Base-by-base conservation (phyloP, 2,329 filamentous ascomycete genomes). In the Stachybotrys chlorohalonatus region DNA sequence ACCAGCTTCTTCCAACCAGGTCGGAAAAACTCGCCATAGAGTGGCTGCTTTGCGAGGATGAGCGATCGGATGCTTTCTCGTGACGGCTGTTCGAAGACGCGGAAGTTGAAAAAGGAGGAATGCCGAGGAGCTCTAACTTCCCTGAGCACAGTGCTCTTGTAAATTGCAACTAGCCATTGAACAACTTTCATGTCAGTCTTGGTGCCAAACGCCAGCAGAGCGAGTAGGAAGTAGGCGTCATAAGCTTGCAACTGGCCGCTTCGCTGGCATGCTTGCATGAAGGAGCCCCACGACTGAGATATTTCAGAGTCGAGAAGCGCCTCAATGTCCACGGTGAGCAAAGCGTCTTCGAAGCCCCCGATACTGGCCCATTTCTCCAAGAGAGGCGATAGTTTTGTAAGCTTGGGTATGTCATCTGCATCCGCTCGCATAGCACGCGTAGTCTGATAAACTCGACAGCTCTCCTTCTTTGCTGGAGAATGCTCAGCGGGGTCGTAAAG, bases 271-370 rank as follows among this genome's bases (percentile, higher is more conserved):
- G 11, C 24, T 9, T 36, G 46, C 13, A 63, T 75, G 72, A 13
- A 86, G 64, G 0, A 87, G 0, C 53, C 58, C 56, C 75, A 3
- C 86, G 66, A 62, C 80, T 86, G 63, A 78, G 56, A 30, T 1
- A 51, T 84, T 2, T 67, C 55, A 0, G 87, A 68, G 0, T 85
- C 85, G 55, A 87, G 79, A 60, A 80, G 75, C 0, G 81, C 46
- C 16, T 16, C 46, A 24, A 47, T n/a, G 3, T 47, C 46, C 7
- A 47, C n/a, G 15, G 9, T n/a, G 16, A 47, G n/a, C 7, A 16
- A 8, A 16, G 11, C 46, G 46, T 24, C 17, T 9, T 54, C 52
- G 30, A 56, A 53, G 6, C 56, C 52, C n/a, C 15, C 53, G 16
- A 55, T 36, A 6, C 13, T 24, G 9, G 6, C 9, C 56, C 56